Conservation (phyloP, 768 basidiomycete genomes). For the Sporobolomyces roseus region DNA sequence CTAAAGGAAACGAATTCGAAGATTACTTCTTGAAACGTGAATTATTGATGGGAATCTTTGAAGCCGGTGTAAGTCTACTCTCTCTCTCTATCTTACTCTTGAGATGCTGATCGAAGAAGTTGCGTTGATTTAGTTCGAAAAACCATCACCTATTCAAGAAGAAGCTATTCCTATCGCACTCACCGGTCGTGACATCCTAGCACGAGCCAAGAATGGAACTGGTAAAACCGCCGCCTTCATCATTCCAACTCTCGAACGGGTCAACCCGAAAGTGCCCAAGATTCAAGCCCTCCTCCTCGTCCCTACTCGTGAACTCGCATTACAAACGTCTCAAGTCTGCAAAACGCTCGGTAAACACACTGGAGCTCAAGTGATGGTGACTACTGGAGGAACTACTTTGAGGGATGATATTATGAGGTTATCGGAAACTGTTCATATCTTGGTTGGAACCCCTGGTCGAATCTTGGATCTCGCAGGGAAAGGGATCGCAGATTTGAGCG, state of each 20-base stretch:
- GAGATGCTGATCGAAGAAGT: not conserved
- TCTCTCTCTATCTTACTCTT: not conserved
- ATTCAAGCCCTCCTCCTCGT: slow-evolving; percentile 96
- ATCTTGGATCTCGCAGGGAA: slow-evolving; percentile 93
- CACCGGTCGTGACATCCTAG: slow-evolving; percentile 86
- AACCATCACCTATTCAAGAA: slow-evolving; percentile 97
- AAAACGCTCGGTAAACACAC: slow-evolving; percentile 96
- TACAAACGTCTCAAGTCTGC: slow-evolving; percentile 98
- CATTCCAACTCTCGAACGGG: slow-evolving; percentile 89
- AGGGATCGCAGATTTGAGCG: slow-evolving; percentile 84
- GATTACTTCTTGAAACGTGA: slow-evolving; percentile 57
- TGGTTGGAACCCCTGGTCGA: slow-evolving; percentile 94
- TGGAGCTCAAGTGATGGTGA: slow-evolving; percentile 95
- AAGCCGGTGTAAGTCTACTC: slow-evolving; percentile 64
- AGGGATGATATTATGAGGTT: slow-evolving; percentile 96
- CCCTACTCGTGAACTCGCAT: slow-evolving; percentile 95
- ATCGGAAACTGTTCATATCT: slow-evolving; percentile 83
- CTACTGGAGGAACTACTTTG: slow-evolving; percentile 94
- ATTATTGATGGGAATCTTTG: slow-evolving; percentile 98
- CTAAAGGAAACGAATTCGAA: slow-evolving; percentile 92
- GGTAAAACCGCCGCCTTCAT: slow-evolving; percentile 99
- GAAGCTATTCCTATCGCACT: slow-evolving; percentile 95
- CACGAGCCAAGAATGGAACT: slow-evolving; percentile 90
- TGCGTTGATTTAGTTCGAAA: slow-evolving; percentile 60
- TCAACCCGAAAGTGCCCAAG: slow-evolving; percentile 76